These are phyloP conservation scores for Botrytis medusae DNA, from an alignment of 2,329 filamentous ascomycete species.

Conservation along the genomic window DNA sequence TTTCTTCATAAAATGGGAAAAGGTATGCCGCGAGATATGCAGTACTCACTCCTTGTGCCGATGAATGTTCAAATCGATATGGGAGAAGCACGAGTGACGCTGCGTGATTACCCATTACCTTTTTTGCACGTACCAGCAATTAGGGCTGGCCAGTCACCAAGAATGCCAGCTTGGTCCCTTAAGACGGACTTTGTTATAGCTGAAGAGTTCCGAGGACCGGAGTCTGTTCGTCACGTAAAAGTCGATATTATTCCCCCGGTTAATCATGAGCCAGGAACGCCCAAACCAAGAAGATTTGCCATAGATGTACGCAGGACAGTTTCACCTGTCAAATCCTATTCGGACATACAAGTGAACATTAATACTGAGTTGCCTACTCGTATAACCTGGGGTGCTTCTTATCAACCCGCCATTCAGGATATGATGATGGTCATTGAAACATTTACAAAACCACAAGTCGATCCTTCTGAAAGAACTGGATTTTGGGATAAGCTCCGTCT, in stretches of 20 bases:
- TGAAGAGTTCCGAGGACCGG: constrained; percentile 81
- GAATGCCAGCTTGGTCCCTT: constrained; percentile 78
- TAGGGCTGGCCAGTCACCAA: constrained; percentile 73
- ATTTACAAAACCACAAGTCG: constrained; percentile 93
- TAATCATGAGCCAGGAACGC: constrained; percentile 51
- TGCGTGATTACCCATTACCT: constrained; percentile 92
- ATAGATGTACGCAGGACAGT: constrained; percentile 89
- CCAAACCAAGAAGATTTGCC: constrained; percentile 66
- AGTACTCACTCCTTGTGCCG: constrained; percentile 85
- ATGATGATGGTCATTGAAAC: constrained; percentile 99
- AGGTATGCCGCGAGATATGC: constrained; percentile 88
- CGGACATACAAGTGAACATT: constrained; percentile 86
- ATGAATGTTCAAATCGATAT: constrained; percentile 88
- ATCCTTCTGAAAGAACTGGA: constrained; percentile 88
- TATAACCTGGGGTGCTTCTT: constrained; percentile 96
- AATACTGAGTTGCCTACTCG: constrained; percentile 89
- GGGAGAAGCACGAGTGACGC: constrained; percentile 80
- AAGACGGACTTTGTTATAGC: constrained; percentile 93
- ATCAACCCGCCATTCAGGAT: constrained; percentile 96
- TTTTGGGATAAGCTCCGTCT: constrained; percentile 99
- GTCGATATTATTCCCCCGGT: constrained; percentile 81
- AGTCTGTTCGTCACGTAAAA: constrained; percentile 76
- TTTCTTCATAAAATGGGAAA: constrained; percentile 93
- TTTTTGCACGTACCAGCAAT: constrained; percentile 86
- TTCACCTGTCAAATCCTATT: constrained; percentile 94